Evolutionary conservation across 2,329 filamentous ascomycete species (phyloP).

Genomic region (Leptographium procerum): DNA sequence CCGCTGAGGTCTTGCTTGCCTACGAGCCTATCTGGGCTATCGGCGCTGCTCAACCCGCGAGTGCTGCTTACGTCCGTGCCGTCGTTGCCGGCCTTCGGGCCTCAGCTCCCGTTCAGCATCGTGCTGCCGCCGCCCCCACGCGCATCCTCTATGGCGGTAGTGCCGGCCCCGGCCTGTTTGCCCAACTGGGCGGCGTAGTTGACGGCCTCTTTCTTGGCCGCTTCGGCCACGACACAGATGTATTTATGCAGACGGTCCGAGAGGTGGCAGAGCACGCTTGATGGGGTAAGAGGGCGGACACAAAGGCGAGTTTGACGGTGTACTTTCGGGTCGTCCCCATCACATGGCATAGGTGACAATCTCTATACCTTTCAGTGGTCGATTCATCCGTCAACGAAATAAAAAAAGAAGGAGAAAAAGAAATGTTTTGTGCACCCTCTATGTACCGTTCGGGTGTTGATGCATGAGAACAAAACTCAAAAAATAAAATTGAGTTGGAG

Average conservation of each 20-base stretch:
- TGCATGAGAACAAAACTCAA: background rate
- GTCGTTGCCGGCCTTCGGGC: conserved; percentile 54
- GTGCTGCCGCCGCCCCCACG: conserved; percentile 32
- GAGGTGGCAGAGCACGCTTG: conserved; percentile 46
- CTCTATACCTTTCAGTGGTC: too few species aligned
- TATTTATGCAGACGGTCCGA: conserved; percentile 58
- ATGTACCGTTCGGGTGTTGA: background rate
- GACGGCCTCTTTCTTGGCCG: conserved; percentile 74
- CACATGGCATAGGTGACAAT: too few species aligned
- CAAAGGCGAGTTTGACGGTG: background rate
- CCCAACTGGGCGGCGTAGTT: conserved; percentile 52
- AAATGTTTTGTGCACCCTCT: too few species aligned
- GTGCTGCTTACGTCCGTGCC: conserved; percentile 57
- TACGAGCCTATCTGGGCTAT: conserved; percentile 91
- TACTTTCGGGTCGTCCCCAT: background rate
- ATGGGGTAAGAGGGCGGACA: background rate
- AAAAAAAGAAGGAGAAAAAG: too few species aligned
- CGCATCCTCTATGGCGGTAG: conserved; percentile 75
- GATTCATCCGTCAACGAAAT: too few species aligned
- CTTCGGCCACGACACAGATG: conserved; percentile 66
- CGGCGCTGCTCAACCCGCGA: conserved; percentile 60
- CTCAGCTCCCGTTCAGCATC: conserved; percentile 37
- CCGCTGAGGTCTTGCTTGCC: conserved; percentile 62
- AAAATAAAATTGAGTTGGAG: background rate
- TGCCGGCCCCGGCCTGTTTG: conserved; percentile 68